Conservation (phyloP, 2,329 filamentous ascomycete genomes). For the Apiospora arundinis region DNA sequence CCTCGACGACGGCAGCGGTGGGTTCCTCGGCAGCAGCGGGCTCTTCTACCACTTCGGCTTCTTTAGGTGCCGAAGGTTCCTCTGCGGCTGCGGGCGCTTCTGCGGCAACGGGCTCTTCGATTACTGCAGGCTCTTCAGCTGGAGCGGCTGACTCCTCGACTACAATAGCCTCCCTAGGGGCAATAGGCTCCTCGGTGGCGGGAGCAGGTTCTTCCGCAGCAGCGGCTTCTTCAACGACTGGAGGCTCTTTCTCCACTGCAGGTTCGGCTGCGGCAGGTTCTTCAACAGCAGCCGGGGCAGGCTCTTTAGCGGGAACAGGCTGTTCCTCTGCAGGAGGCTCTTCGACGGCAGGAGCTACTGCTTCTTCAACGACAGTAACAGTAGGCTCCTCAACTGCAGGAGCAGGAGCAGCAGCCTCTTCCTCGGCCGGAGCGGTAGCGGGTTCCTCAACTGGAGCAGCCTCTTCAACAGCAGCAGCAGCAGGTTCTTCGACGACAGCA, state of each 20-base stretch:
- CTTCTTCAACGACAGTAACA: no score
- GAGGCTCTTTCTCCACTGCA: background rate
- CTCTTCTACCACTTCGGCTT: slow-evolving; percentile 19
- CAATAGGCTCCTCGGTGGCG: background rate
- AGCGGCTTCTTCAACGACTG: background rate
- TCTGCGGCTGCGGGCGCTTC: slow-evolving; percentile 20
- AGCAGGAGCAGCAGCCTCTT: slow-evolving; percentile 21
- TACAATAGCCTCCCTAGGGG: slow-evolving; percentile 17
- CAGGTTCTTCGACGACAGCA: background rate
- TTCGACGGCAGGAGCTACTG: no score
- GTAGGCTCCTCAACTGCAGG: background rate
- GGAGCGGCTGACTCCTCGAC: background rate
- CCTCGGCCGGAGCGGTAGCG: background rate
- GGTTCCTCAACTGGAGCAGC: background rate
- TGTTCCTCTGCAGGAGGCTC: background rate
- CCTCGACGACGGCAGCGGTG: slow-evolving; percentile 15
- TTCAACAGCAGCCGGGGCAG: background rate
- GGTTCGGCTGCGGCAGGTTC: background rate
- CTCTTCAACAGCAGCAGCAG: slow-evolving; percentile 20
- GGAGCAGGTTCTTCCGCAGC: background rate
- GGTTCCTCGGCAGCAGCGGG: slow-evolving; percentile 24
- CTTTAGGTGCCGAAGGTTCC: slow-evolving; percentile 20
- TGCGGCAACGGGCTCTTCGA: slow-evolving; percentile 23
- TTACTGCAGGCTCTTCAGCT: slow-evolving; percentile 25
- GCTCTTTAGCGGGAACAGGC: background rate